Evolutionary conservation across 148 eudicot genomes (phyloP), one percentile per base, ranked within the genome.

Genomic region (Fagopyrum esculentum): DNA sequence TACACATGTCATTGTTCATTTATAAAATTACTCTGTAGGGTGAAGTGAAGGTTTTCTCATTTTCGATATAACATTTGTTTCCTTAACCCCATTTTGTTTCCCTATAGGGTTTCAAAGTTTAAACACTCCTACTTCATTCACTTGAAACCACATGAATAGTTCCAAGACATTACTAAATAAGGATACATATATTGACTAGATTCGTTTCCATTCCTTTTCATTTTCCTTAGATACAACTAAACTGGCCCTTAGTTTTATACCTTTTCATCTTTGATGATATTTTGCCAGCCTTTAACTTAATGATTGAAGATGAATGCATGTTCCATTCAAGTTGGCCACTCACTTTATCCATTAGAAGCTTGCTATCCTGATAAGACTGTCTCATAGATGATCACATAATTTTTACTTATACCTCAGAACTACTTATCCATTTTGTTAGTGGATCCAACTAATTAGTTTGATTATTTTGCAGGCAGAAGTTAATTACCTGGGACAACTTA

Each of bases 401-500:
- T 19, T 52, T 61, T 9, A 61, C 9, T 9, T 57, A 30, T 6
- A 57, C 44, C 15, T 61, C 10, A 3, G 40, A 61, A 29, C 43
- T 61, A 61, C 43, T 61, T 9, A 8, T 29, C 68, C 11, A 11
- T 2, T 61, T 61, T 61, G 68, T 12, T 40, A 11, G 68, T 61
- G 68, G 43, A 26, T 61, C 30, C 43, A 2, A 9, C 43, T 59
- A 9, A 10, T 9, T 0, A 66, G 46, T 9, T 40, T 66, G 47
- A 35, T 40, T 66, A 66, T 40, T 66, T 66, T 66, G 71, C 71
- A 92, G 97, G 88, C 97, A 66, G 97, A 92, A 87, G 92, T 92
- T 73, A 86, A 83, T 76, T 89, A 92, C 82, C 73, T 92, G 75
- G 94, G 97, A 61, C 94, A 92, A 72, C 88, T 89, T 69, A 85